Evolutionary conservation across 2,329 filamentous ascomycete genomes (phyloP).

Genomic region (Eutypa lata): DNA sequence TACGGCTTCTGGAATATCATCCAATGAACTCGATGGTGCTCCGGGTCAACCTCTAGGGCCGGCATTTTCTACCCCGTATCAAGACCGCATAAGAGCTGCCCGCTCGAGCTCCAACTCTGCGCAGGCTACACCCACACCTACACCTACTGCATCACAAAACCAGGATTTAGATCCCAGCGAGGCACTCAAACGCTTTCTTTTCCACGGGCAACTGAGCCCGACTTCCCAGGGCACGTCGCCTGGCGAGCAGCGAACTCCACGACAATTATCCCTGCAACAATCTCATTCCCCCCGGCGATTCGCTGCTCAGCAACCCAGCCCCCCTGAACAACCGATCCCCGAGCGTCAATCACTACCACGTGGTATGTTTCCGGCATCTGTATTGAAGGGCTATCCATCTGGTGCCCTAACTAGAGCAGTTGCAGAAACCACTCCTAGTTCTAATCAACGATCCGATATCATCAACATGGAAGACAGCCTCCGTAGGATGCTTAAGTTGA

Average conservation of each 20-base stretch:
- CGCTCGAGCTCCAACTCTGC: conserved; percentile 29
- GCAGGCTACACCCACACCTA: conserved; percentile 17
- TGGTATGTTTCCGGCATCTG: conserved; percentile 25
- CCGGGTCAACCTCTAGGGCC: conserved; percentile 56
- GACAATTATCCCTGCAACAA: background rate
- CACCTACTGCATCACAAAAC: conserved; percentile 13
- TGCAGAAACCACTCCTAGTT: conserved; percentile 8
- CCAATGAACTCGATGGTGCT: conserved; percentile 65
- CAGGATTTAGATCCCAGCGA: conserved; percentile 37
- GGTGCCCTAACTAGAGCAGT: conserved; percentile 8
- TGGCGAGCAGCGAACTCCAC: conserved; percentile 6
- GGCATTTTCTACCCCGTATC: conserved; percentile 65
- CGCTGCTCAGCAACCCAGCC: conserved; percentile 3
- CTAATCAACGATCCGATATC: conserved; percentile 30
- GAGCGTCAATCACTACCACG: conserved; percentile 13
- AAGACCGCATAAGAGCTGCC: conserved; percentile 58
- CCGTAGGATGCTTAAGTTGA: conserved; percentile 48
- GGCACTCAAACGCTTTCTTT: conserved; percentile 56
- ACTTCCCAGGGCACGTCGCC: conserved; percentile 1
- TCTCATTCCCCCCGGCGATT: background rate
- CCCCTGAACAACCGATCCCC: conserved; percentile 5
- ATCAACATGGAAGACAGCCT: conserved; percentile 52
- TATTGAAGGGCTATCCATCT: conserved; percentile 16
- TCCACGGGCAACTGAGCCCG: conserved; percentile 34
- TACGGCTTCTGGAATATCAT: conserved; percentile 56